These are phyloP conservation scores for Amphirosellinia nigrospora DNA, from an alignment of 495 filamentous ascomycete genomes.

Conservation along the genomic window DNA sequence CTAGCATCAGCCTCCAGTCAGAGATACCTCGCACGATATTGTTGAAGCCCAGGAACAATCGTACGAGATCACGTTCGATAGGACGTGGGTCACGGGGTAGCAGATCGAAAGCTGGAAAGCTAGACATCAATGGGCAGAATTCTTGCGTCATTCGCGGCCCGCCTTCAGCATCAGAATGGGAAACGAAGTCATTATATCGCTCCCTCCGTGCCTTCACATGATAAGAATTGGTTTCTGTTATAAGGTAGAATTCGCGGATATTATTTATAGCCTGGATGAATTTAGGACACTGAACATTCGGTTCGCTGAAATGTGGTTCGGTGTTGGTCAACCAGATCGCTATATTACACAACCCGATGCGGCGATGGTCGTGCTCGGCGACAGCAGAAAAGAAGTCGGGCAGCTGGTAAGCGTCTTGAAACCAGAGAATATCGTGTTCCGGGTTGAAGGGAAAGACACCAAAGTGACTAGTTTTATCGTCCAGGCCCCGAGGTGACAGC, in stretches of 20 bases:
- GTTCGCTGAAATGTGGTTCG: neutral
- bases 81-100: slow-evolving; percentile 26
- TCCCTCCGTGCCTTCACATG: neutral
- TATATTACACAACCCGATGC: neutral
- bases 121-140: slow-evolving; percentile 10
- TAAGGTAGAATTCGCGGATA: slow-evolving; percentile 10
- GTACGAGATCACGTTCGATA: slow-evolving; percentile 19
- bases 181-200: neutral
- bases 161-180: too few species aligned
- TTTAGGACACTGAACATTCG: neutral
- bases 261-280: neutral
- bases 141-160: neutral
- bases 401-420: neutral
- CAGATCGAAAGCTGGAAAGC: slow-evolving; percentile 18
- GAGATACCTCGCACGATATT: neutral
- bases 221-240: neutral
- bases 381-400: neutral
- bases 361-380: neutral
- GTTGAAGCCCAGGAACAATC: slow-evolving; percentile 14
- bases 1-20: slow-evolving; percentile 12
- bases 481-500: neutral
- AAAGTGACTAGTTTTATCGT: neutral
- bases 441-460: slow-evolving; percentile 24
- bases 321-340: neutral
- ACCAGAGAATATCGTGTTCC: slow-evolving; percentile 26